A percentile compares a stretch with the other conserved stretches of the same genome.
phyloP scores from a whole-genome alignment of 495 filamentous ascomycete species.

The Sporormia fimetaria region DNA sequence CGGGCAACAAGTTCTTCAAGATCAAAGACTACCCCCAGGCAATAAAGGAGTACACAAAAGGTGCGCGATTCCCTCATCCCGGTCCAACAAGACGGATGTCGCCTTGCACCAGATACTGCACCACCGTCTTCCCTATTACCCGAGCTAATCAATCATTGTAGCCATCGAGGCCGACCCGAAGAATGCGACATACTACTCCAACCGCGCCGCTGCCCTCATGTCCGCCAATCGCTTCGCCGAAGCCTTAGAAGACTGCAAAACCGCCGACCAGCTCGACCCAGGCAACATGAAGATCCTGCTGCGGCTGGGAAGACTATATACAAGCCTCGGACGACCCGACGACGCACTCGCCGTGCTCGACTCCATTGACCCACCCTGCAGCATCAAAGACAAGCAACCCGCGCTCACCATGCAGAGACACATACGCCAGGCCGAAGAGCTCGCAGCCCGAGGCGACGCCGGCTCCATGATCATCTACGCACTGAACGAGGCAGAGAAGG shows the following conservation, averaged over 20 bases:
- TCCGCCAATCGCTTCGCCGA: constrained; percentile 61
- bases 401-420: constrained; percentile 77
- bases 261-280: constrained; percentile 69
- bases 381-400: constrained; percentile 67
- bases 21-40: constrained; percentile 73
- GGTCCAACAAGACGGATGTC: constrained; percentile 7
- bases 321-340: constrained; percentile 67
- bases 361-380: constrained; percentile 61
- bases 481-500: constrained; percentile 74
- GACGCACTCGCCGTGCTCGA: constrained; percentile 73
- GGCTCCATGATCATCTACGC: constrained; percentile 89
- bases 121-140: neutral
- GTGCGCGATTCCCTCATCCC: constrained; percentile 36
- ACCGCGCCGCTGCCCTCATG: constrained; percentile 90
- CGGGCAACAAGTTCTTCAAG: constrained; percentile 95
- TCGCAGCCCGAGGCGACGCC: constrained; percentile 54
- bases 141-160: constrained; percentile 31
- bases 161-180: constrained; percentile 69
- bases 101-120: constrained; percentile 6
- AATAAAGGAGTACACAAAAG: constrained; percentile 88
- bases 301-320: constrained; percentile 79
- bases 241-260: constrained; percentile 75
- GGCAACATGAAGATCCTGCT: constrained; percentile 76
- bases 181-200: constrained; percentile 83
- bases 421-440: constrained; percentile 67